Evolutionary conservation across 148 eudicot genomes (phyloP), one percentile per base, ranked within the genome.

Genomic region (Cornus controversa): DNA sequence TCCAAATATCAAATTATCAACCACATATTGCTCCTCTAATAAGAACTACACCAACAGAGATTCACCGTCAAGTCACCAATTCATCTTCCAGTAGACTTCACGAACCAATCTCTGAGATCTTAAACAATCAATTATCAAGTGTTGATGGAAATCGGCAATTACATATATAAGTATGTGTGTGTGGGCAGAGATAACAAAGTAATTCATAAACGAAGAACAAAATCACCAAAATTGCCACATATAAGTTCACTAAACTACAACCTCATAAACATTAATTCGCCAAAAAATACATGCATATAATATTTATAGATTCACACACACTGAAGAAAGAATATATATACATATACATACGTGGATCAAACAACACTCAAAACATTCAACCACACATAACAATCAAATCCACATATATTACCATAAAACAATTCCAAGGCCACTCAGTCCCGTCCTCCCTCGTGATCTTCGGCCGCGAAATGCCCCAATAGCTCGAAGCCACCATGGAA

Each of bases 341-440:
- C 5, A 42, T 2, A 25, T 11, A 24, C 7, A 40, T 40, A 40
- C 37, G 6, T 2, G 34, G 34, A 31, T 31, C 10, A n/a, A 14
- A 25, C 6, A 29, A 5, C 24, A 70, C 28, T 8, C 34, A 45
- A 70, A 68, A 4, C 6, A 29, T 6, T 34, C 42, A 40, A 24
- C 69, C 37, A 37, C 20, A 6, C 37, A 70, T 3, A 31, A 15
- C 29, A 69, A 74, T 57, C 24, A 26, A 68, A 67, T 60, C 10
- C 5, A 31, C 0, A 26, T 77, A 31, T 2, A 31, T 77, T 86
- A 93, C 98, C 96, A 90, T 91, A 71, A 93, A 91, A 22, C 91
- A 88, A 47, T 93, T 93, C 98, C 98, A 93, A 29, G 90, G 85
- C 96, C 98, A 93, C 70, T 83, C 93, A 18, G 90, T 78, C 24